Evolutionary conservation across 2,329 filamentous ascomycete genomes (phyloP).

Genomic region (Fusarium sp.): DNA sequence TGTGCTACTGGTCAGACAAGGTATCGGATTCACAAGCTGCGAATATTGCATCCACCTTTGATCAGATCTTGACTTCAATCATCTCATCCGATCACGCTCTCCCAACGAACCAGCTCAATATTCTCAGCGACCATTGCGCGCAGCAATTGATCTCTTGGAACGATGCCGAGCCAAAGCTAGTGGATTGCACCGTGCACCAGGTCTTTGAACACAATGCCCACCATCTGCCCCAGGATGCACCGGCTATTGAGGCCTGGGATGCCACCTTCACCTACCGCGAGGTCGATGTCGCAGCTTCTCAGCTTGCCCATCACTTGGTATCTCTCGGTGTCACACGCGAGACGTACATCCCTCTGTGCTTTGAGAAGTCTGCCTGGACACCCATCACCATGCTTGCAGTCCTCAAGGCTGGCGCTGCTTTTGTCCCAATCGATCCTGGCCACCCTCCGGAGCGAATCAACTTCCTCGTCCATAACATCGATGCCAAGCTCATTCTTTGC

Average conservation of each 20-base stretch:
- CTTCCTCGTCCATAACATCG: constrained; percentile 21
- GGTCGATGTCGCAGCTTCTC: constrained; percentile 40
- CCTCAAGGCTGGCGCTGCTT: constrained; percentile 50
- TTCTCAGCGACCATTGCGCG: constrained; percentile 14
- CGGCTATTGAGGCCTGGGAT: constrained; percentile 60
- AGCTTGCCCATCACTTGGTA: constrained; percentile 52
- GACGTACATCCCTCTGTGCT: constrained; percentile 48
- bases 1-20: constrained; percentile 42
- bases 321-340: constrained; percentile 45
- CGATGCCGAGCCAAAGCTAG: background rate
- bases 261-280: constrained; percentile 52
- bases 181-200: constrained; percentile 53
- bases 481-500: constrained; percentile 25
- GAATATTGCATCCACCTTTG: constrained; percentile 35
- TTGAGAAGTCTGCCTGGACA: constrained; percentile 53
- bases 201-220: constrained; percentile 52
- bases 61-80: constrained; percentile 28
- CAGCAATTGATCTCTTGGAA: constrained; percentile 46
- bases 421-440: constrained; percentile 51
- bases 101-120: constrained; percentile 33
- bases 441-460: constrained; percentile 47
- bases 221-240: constrained; percentile 42
- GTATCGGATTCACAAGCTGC: constrained; percentile 31
- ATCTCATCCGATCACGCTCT: background rate
- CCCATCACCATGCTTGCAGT: constrained; percentile 50